Percentiles rank a stretch among this genome's conserved stretches.
These are phyloP conservation scores for Candida lessepsii DNA, from an alignment of 805 yeast species.

Conservation along the genomic window DNA sequence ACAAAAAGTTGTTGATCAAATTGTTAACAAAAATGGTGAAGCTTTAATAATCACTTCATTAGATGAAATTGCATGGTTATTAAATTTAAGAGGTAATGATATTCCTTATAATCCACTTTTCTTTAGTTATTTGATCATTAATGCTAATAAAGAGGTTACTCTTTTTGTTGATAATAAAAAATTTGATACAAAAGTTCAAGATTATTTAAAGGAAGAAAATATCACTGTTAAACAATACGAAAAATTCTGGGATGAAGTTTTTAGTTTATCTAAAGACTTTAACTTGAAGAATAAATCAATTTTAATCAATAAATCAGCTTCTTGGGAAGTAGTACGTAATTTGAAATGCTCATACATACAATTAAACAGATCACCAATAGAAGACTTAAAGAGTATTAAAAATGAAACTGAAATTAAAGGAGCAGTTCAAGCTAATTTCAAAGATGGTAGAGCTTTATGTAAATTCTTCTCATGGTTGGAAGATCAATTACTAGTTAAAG, in stretches of 20 bases:
- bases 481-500: constrained; percentile 42
- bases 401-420: constrained; percentile 50
- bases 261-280: constrained; percentile 36
- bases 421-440: constrained; percentile 51
- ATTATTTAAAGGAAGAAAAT: constrained; percentile 23
- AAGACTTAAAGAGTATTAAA: constrained; percentile 52
- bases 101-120: constrained; percentile 57
- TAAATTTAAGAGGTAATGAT: constrained; percentile 54
- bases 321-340: constrained; percentile 41
- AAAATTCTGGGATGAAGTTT: constrained; percentile 45
- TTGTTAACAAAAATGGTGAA: constrained; percentile 26
- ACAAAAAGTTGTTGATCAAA: constrained; percentile 34
- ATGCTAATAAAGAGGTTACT: constrained; percentile 26
- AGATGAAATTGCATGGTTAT: constrained; percentile 54
- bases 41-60: constrained; percentile 46
- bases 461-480: constrained; percentile 61
- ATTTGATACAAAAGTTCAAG: constrained; percentile 31
- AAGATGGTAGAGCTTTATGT: constrained; percentile 57
- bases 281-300: constrained; percentile 28
- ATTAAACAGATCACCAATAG: constrained; percentile 39
- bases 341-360: constrained; percentile 30
- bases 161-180: constrained; percentile 45
- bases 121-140: constrained; percentile 40
- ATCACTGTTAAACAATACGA: constrained; percentile 41
- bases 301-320: constrained; percentile 31